Conservation (phyloP, 1,139 yeast species). For the Zygosaccharomyces sapae region DNA sequence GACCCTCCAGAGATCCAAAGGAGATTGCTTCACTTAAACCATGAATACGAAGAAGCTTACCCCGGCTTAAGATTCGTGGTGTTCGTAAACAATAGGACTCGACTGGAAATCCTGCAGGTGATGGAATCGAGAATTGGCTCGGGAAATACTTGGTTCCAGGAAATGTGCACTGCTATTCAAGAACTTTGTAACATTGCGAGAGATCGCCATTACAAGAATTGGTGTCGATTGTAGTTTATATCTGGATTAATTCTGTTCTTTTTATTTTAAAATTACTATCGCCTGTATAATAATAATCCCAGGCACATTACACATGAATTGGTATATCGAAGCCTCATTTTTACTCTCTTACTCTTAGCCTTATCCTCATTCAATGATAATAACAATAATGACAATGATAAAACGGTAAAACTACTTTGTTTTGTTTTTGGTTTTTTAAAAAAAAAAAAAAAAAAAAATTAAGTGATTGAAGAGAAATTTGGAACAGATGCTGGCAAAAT, state of each 20-base stretch:
- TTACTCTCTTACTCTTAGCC: neutral
- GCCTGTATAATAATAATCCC: conserved; percentile 1
- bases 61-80: conserved; percentile 89
- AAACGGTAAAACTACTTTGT: neutral
- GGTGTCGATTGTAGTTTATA: neutral
- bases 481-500: neutral
- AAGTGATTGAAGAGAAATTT: neutral
- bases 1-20: conserved; percentile 46
- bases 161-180: conserved; percentile 63
- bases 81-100: conserved; percentile 77
- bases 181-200: conserved; percentile 89
- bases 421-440: conserved; percentile 2
- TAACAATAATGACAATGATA: neutral
- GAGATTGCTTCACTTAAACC: conserved; percentile 52
- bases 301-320: conserved; percentile 5
- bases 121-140: conserved; percentile 56
- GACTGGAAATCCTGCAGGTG: conserved; percentile 61
- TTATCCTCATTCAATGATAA: neutral
- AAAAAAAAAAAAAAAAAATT: conserved; percentile 3
- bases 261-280: neutral
- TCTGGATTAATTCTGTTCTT: conserved; percentile 1
- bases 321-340: conserved; percentile 1
- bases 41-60: conserved; percentile 58
- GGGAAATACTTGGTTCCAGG: conserved; percentile 37
- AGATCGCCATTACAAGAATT: conserved; percentile 58